Base-by-base conservation (phyloP, 768 basidiomycete genomes). In the Boletus vermiculosoides region DNA sequence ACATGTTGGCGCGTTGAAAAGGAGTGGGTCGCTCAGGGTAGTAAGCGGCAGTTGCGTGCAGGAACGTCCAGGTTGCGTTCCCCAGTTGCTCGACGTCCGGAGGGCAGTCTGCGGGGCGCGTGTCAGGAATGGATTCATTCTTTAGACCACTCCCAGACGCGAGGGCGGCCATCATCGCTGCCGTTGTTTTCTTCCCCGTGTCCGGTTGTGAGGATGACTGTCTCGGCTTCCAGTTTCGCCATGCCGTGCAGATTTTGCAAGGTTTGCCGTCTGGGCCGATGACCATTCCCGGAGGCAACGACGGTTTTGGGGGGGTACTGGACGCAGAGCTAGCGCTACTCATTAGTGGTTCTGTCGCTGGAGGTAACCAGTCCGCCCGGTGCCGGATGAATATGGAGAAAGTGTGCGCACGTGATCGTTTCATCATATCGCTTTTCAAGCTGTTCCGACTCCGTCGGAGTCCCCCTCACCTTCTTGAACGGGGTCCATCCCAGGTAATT, bases 1-100 rank as follows among this genome's bases (percentile, higher is more conserved):
- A 76, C 94, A 98, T 98, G 61, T 90, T 86, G 30, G 84, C 80
- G 55, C 90, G 87, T 64, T 96, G 92, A 7, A 76, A 75, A 1
- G 85, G 78, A 0, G 87, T 83, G 1, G 96, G 92, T 16, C 76
- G 73, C n/a, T 87, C 84, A 28, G 96, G 94, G 74, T 94, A 98
- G 73, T 98, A 97, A 22, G 96, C 93, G 0, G 94, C 95, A 6
- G 96, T 88, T 10, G 94, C 87, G 67, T 98, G 96, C 33, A 98
- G 79, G 81, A 98, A 98, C 16, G 94, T 88, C 96, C 96, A 98
- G 2, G 96, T 96, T 45, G 95, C 89, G 48, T 86, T 85, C 2
- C 96, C 96, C 48, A 98, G 86, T 56, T 85, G 80, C 67, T 94
- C 92, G 45, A 87, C 87, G 72, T 98, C 95, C 0, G 94, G 87